phyloP scores from a whole-genome alignment of 23 red algal genomes.

The Chondrus crispus region DNA sequence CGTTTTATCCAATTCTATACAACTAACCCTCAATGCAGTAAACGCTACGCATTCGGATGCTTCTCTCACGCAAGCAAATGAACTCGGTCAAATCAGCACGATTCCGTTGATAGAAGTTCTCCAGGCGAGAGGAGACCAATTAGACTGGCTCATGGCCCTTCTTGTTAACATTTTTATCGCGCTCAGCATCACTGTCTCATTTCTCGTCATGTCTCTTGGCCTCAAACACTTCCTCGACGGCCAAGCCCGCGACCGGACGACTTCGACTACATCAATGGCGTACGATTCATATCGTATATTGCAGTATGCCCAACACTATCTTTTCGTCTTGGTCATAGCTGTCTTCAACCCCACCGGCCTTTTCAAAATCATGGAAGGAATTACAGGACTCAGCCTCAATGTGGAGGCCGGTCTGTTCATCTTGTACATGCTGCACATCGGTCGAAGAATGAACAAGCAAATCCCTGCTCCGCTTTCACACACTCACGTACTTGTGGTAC shows the following conservation, averaged over 20 bases:
- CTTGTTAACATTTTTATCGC: slow-evolving; percentile 84
- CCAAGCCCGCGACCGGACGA: neutral
- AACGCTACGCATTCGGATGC: neutral
- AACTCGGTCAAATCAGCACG: slow-evolving; percentile 76
- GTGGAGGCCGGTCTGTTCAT: slow-evolving; percentile 70
- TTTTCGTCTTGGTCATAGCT: slow-evolving; percentile 54
- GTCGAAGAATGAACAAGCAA: neutral
- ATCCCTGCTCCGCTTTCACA: neutral
- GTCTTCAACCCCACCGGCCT: slow-evolving; percentile 64
- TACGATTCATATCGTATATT: neutral
- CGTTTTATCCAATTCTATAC: neutral
- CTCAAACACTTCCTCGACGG: slow-evolving; percentile 78
- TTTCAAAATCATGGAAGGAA: slow-evolving; percentile 80
- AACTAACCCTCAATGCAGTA: too few species aligned
- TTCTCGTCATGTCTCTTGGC: slow-evolving; percentile 77
- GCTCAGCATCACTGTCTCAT: slow-evolving; percentile 78
- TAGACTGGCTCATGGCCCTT: slow-evolving; percentile 40
- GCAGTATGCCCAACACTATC: slow-evolving; percentile 46
- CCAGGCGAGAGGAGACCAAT: neutral
- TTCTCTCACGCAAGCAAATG: slow-evolving; percentile 54
- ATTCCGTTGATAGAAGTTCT: slow-evolving; percentile 74
- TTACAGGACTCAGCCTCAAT: slow-evolving; percentile 76
- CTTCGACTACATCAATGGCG: neutral
- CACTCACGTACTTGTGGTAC: neutral
- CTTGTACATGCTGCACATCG: slow-evolving; percentile 61